Conservation (phyloP, 306 rosid species). For the Rubus parviflorus region DNA sequence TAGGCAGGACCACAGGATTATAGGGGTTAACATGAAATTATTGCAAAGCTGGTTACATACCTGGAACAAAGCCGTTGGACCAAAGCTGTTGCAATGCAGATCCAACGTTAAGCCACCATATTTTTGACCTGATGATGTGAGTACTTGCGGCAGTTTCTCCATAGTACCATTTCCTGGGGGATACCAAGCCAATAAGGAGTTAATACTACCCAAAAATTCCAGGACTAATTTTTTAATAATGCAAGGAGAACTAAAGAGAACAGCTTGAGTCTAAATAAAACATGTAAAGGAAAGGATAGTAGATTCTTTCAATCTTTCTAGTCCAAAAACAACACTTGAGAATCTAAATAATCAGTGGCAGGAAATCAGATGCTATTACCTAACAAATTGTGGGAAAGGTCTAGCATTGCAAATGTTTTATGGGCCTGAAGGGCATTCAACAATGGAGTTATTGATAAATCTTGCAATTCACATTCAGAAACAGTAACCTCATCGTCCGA, state of each 20-base stretch:
- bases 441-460: conserved; percentile 76
- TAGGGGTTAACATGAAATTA: conserved; percentile 14
- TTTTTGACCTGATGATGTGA: conserved; percentile 66
- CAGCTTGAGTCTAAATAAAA: neutral
- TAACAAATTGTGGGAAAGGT: conserved; percentile 87
- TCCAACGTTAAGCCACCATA: conserved; percentile 76
- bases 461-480: conserved; percentile 89
- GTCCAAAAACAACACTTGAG: conserved; percentile 17
- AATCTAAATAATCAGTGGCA: neutral
- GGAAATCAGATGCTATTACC: conserved; percentile 44
- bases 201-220: conserved; percentile 12
- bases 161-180: conserved; percentile 80
- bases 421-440: conserved; percentile 69
- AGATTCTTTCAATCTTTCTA: neutral
- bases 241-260: conserved; percentile 11
- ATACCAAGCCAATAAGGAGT: conserved; percentile 27
- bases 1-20: neutral
- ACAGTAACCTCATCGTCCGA: conserved; percentile 83
- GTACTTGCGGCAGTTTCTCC: conserved; percentile 77
- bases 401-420: conserved; percentile 74
- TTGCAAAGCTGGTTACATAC: conserved; percentile 37
- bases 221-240: neutral
- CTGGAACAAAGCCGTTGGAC: conserved; percentile 78
- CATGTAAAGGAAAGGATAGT: conserved; percentile 16
- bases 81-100: conserved; percentile 86